Base-by-base conservation (phyloP, 225 moss, liverwort and hornwort genomes). In the Bryoerythrophyllum caledonicum region DNA sequence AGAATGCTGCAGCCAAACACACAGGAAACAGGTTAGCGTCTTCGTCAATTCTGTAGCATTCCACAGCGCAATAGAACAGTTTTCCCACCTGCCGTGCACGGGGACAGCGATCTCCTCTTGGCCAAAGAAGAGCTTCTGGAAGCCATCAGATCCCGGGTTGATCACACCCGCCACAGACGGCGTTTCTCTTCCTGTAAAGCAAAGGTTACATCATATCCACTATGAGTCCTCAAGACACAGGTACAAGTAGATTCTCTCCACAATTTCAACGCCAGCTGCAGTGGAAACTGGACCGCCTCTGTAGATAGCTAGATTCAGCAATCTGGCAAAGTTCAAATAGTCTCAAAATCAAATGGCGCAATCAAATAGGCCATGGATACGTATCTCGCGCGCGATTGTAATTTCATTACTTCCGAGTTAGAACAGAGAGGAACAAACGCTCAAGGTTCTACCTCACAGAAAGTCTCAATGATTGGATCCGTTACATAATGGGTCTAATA, bases 41-140 rank as follows among this genome's bases (percentile, higher is more conserved):
- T 41, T 25, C 32, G 32, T 57, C 27, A 5, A 49, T 8, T 59
- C 35, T 60, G 17, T 15, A 40, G 32, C 26, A 56, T 56, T 71
- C 21, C 17, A 67, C 28, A 67, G 53, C 23, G 54, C 16, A 63
- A 40, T 11, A 16, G 40, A 14, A 26, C 16, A 58, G 28, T n/a
- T 23, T 58, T 11, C 64, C 75, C 71, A 83, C 83, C 83, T 83
- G 74, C 91, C 87, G 63, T 92, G 91, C 20, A 92, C 91, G 11
- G 91, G 91, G 19, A 92, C 43, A 32, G 90, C 91, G 71, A 92
- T 90, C 69, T 90, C 91, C 57, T 84, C 81, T 82, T 92, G 91
- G 63, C 90, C 91, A 30, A 92, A 92, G 77, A 92, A 92, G 7
- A 90, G 85, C 84, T 92, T 92, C 44, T 92, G 91, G 46, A 92